Evolutionary conservation across 768 basidiomycete species (phyloP).

Genomic region (Boletus sp.): DNA sequence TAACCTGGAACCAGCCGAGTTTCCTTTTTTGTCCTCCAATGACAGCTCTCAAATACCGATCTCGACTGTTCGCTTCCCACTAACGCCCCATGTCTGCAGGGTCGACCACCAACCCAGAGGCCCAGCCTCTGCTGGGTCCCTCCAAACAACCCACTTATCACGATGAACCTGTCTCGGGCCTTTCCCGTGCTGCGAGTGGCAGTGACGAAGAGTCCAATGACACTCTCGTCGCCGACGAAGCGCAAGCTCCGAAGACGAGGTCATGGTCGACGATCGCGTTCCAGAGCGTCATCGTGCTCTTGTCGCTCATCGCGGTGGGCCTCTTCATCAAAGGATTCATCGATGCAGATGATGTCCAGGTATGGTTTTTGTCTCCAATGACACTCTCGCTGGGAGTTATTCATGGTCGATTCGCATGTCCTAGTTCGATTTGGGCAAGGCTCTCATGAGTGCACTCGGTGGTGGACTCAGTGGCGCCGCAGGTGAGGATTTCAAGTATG

Average conservation of each 20-base stretch:
- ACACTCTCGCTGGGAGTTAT: conserved; percentile 35
- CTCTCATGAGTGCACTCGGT: conserved; percentile 79
- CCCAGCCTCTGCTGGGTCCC: conserved; percentile 23
- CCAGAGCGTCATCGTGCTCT: conserved; percentile 35
- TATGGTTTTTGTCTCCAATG: conserved; percentile 32
- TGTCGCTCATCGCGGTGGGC: conserved; percentile 39
- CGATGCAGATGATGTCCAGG: conserved; percentile 64
- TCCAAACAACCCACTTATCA: conserved; percentile 18
- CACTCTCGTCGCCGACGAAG: not conserved
- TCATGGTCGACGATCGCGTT: conserved; percentile 15
- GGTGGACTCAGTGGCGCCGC: conserved; percentile 90
- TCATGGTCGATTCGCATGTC: conserved; percentile 29
- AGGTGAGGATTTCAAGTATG: conserved; percentile 37
- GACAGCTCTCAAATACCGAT: too few relatives aligned
- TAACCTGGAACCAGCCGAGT: not conserved
- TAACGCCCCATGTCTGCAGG: conserved; percentile 18
- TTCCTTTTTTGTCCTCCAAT: too few relatives aligned
- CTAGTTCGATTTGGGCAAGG: conserved; percentile 77
- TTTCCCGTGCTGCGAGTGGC: not conserved
- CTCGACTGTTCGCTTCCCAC: conserved; percentile 5
- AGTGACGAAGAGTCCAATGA: conserved; percentile 20
- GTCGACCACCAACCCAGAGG: conserved; percentile 9
- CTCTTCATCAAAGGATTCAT: conserved; percentile 69
- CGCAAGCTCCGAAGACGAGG: conserved; percentile 3
- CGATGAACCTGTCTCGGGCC: not conserved